Conservation (phyloP, 305 asterid genomes). For the Ajuga reptans region DNA sequence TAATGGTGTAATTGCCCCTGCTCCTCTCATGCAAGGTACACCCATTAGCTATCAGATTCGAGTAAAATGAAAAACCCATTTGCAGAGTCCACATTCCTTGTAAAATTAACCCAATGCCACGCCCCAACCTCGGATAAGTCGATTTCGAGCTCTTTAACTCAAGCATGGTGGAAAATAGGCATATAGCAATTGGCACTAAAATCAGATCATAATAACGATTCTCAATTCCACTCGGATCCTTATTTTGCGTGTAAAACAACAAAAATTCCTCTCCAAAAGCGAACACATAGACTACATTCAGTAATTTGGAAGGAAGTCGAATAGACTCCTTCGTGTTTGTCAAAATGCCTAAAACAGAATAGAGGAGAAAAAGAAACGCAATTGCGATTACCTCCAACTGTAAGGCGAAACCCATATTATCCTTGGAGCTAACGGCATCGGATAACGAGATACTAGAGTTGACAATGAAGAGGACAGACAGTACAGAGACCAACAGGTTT, state of each 20-base stretch:
- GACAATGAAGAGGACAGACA: slow-evolving; percentile 44
- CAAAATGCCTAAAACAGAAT: slow-evolving; percentile 54
- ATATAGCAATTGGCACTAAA: slow-evolving; percentile 61
- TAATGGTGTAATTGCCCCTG: slow-evolving; percentile 74
- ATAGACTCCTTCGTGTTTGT: slow-evolving; percentile 28
- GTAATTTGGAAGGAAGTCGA: slow-evolving; percentile 40
- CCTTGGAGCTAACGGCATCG: slow-evolving; percentile 55
- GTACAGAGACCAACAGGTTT: slow-evolving; percentile 39
- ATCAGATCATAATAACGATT: slow-evolving; percentile 69
- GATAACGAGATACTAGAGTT: slow-evolving; percentile 57
- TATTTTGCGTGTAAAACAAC: slow-evolving; percentile 60
- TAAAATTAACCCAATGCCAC: slow-evolving; percentile 61
- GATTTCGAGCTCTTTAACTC: slow-evolving; percentile 53
- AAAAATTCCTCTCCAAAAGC: slow-evolving; percentile 74
- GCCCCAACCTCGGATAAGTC: slow-evolving; percentile 49
- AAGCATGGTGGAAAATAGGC: slow-evolving; percentile 62
- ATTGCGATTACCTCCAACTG: slow-evolving; percentile 65
- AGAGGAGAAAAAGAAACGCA: slow-evolving; percentile 48
- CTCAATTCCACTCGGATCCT: slow-evolving; percentile 81
- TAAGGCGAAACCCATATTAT: slow-evolving; percentile 50
- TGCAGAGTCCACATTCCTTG: slow-evolving; percentile 91
- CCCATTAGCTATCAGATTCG: slow-evolving; percentile 57
- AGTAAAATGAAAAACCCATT: slow-evolving; percentile 84
- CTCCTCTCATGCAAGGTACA: slow-evolving; percentile 68
- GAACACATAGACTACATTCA: slow-evolving; percentile 50